Evolutionary conservation across 768 basidiomycete species (phyloP), one percentile per base, ranked within the genome.

Genomic region (Podaxis sp.): DNA sequence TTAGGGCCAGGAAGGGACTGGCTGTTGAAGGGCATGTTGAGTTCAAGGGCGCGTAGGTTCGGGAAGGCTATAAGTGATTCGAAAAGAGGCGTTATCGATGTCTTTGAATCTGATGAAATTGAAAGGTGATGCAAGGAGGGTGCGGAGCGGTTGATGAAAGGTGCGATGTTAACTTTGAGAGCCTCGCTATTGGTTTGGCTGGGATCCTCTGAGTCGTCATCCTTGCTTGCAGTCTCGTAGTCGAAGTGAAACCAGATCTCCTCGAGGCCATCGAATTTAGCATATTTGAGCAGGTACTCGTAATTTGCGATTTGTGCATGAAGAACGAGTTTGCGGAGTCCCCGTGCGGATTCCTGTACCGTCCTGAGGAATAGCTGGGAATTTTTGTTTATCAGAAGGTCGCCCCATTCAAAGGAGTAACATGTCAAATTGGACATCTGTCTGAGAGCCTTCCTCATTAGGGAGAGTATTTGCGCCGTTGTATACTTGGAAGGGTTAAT

Each of bases 71-170:
- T 41, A 22, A 76, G 57, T 41, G 74, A 46, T 29, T 65, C 54
- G 22, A 69, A 29, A 27, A 77, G 43, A 1, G 66, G 75, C 6
- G 67, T 64, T 4, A 43, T 43, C 41, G 13, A 43, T 6, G 15
- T 17, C 41, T 66, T 63, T 11, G 74, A 74, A 0, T 69, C 64
- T 0, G 77, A 78, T 1, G 72, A 67, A 19, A 80, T 70, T 0
- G 67, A 65, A n/a, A 80, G 70, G n/a, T 66, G 70, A 8, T 57
- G 68, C 24, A 80, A 67, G 3, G 41, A 43, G 41, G 41, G 41
- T 6, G 41, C 15, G 5, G 15, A 43, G 6, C n/a, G 13, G 13
- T 43, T 43, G 41, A 43, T 43, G 13, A 43, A 43, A 15, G 41
- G 41, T 5, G 41, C 41, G n/a, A 43, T 43, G 5, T 43, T 43